Evolutionary conservation across 1,139 yeast genomes (phyloP).

Genomic region (Ogataea hybrid): DNA sequence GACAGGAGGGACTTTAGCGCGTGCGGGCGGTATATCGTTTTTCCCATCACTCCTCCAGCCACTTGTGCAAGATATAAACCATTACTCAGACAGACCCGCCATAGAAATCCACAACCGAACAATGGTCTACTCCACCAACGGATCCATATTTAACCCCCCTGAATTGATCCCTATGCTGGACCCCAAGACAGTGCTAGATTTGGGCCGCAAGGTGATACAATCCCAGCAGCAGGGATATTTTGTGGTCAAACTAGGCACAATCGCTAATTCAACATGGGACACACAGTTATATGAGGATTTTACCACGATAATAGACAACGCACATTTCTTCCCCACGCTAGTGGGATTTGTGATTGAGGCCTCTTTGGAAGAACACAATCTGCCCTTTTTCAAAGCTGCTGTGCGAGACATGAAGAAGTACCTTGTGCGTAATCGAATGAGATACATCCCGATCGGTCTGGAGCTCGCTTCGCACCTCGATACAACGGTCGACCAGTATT

Average conservation of each 20-base stretch:
- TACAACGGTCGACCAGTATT: slow-evolving; percentile 42
- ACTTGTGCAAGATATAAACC: slow-evolving; percentile 6
- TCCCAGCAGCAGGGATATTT: no score
- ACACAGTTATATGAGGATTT: no score
- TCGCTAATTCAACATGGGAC: no score
- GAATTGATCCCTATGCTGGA: no score
- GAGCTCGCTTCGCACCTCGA: slow-evolving; percentile 40
- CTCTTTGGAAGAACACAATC: slow-evolving; percentile 29
- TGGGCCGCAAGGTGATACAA: no score
- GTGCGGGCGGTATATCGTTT: slow-evolving; percentile 9
- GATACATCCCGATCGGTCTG: slow-evolving; percentile 58
- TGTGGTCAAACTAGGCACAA: no score
- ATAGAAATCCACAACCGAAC: no score
- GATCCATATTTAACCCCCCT: no score
- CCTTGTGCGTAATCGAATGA: slow-evolving; percentile 40
- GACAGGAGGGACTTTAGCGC: neutral
- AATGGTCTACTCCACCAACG: no score
- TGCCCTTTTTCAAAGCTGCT: slow-evolving; percentile 64
- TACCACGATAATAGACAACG: no score
- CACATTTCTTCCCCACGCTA: slow-evolving; percentile 11
- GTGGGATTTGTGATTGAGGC: slow-evolving; percentile 20
- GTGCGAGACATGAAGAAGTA: slow-evolving; percentile 55
- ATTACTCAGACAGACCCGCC: slow-evolving; percentile 5
- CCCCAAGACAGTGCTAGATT: no score
- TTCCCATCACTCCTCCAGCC: slow-evolving; percentile 10